phyloP scores from a whole-genome alignment of 805 yeast species.

The Helenozyma baotianmanensis region DNA sequence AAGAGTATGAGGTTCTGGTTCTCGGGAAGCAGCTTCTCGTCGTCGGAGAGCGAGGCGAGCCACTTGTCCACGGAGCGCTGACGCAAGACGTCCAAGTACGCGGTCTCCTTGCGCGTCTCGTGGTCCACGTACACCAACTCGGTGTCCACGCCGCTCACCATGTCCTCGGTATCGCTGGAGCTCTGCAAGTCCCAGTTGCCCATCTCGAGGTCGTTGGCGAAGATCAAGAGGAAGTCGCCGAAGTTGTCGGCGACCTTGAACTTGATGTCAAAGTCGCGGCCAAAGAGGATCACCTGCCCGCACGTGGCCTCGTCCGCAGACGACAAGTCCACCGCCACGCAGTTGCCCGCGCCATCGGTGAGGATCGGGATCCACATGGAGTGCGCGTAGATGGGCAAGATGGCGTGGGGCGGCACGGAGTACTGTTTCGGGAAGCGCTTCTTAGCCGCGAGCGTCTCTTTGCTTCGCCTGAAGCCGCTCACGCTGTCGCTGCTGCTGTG shows the following conservation, averaged over 20 bases:
- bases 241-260: conserved; percentile 82
- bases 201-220: conserved; percentile 82
- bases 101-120: conserved; percentile 38
- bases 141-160: conserved; percentile 57
- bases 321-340: conserved; percentile 78
- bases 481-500: too few species aligned
- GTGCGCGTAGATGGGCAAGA: conserved; percentile 79
- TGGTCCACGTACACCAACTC: conserved; percentile 67
- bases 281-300: conserved; percentile 90
- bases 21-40: conserved; percentile 4
- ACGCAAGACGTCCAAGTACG: conserved; percentile 39
- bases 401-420: conserved; percentile 71
- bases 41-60: conserved; percentile 22
- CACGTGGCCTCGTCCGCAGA: conserved; percentile 14
- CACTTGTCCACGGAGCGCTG: conserved; percentile 30
- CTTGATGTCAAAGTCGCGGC: conserved; percentile 90
- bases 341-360: conserved; percentile 87
- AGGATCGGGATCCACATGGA: conserved; percentile 88
- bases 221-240: conserved; percentile 79
- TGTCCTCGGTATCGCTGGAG: conserved; percentile 41
- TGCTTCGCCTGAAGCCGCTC: neutral
- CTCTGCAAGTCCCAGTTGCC: conserved; percentile 71
- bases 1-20: conserved; percentile 4
- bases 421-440: conserved; percentile 42
- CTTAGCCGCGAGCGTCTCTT: neutral